Evolutionary conservation across 805 yeast species (phyloP).

Genomic region (Hanseniaspora occidentalis): DNA sequence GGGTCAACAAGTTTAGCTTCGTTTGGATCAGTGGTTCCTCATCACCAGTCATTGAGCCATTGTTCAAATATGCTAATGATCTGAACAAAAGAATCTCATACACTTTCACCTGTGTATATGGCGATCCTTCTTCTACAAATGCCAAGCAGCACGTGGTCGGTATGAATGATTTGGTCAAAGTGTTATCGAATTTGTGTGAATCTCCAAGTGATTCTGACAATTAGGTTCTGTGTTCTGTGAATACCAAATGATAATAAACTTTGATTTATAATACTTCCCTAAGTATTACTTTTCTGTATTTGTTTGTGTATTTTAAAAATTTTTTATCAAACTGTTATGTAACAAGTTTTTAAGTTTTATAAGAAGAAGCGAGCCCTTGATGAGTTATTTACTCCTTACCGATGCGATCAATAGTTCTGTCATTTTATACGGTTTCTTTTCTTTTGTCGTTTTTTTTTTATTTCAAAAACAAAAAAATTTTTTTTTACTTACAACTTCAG

Average conservation of each 20-base stretch:
- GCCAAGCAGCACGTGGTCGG: slow-evolving; percentile 59
- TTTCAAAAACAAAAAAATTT: no score
- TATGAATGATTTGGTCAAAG: slow-evolving; percentile 50
- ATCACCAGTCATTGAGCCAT: slow-evolving; percentile 56
- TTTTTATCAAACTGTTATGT: no score
- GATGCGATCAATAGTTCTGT: no score
- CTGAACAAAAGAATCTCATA: slow-evolving; percentile 28
- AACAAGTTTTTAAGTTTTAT: no score
- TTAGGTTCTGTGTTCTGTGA: neutral
- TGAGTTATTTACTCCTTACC: no score
- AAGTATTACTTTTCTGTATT: neutral
- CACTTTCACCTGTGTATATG: slow-evolving; percentile 51
- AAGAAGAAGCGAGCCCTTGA: no score
- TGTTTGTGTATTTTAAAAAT: neutral
- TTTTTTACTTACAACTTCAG: no score
- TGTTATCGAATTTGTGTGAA: slow-evolving; percentile 13
- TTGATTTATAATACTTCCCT: neutral
- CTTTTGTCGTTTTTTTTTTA: neutral
- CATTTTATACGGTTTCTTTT: neutral
- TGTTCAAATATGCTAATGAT: slow-evolving; percentile 41
- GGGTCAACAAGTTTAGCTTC: slow-evolving; percentile 24
- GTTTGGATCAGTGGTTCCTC: slow-evolving; percentile 53
- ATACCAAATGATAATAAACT: neutral
- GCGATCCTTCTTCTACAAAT: slow-evolving; percentile 36
- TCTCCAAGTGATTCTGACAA: neutral